Evolutionary conservation across 192 early-diverging fungal genomes (phyloP).

Genomic region (Linnemannia exigua): DNA sequence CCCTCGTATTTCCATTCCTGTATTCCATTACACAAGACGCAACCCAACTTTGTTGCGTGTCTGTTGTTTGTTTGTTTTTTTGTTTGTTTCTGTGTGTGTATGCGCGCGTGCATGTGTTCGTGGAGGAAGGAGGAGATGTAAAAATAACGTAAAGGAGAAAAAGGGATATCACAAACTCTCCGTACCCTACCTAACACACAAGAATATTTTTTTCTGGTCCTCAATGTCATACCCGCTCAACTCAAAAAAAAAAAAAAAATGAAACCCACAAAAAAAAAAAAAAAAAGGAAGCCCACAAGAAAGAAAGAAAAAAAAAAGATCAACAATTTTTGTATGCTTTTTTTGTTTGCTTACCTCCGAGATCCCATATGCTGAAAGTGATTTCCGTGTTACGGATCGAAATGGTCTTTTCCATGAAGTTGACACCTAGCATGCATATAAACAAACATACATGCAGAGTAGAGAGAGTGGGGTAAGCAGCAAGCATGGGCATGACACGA

Average conservation of each 20-base stretch:
- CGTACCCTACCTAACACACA: not conserved
- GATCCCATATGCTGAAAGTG: slow-evolving; percentile 98
- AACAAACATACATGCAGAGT: too few relatives aligned
- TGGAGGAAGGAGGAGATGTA: not conserved
- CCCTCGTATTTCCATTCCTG: not conserved
- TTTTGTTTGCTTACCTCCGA: slow-evolving; percentile 77
- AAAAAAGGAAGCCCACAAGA: not conserved
- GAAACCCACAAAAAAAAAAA: not conserved
- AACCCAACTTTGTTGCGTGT: not conserved
- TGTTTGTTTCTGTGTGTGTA: not conserved
- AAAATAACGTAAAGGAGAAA: not conserved
- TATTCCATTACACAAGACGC: slow-evolving; percentile 14
- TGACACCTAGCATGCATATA: slow-evolving; percentile 75
- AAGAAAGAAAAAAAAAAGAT: too few relatives aligned
- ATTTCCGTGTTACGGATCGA: slow-evolving; percentile 91
- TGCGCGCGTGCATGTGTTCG: too few relatives aligned
- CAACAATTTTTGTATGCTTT: too few relatives aligned
- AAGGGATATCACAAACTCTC: not conserved
- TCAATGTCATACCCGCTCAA: not conserved
- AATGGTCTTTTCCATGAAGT: slow-evolving; percentile 98
- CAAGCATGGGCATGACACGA: not conserved
- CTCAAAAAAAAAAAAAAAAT: not conserved
- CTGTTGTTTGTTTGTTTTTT: not conserved
- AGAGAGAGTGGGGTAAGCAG: too few relatives aligned
- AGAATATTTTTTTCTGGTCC: not conserved